Evolutionary conservation across 1,139 yeast species (phyloP).

Genomic region (Wickerhamiella pararugosa): DNA sequence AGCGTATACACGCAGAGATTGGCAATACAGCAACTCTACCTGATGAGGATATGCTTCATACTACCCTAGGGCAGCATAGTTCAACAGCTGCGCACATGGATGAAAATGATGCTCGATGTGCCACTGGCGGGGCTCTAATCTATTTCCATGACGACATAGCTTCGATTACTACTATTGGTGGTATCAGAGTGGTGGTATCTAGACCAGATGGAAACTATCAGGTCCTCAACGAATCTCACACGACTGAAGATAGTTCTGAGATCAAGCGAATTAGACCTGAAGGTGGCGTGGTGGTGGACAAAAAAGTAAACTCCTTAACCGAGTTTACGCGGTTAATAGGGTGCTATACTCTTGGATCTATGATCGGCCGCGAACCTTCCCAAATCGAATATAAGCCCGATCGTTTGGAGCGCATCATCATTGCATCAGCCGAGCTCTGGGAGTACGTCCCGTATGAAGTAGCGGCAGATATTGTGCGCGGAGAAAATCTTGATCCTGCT

Average conservation of each 20-base stretch:
- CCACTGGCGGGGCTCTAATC: constrained; percentile 71
- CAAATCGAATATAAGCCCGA: constrained; percentile 47
- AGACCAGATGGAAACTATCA: constrained; percentile 68
- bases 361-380: constrained; percentile 79
- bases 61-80: constrained; percentile 23
- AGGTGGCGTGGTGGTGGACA: constrained; percentile 83
- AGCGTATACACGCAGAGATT: constrained; percentile 68
- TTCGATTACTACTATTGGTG: constrained; percentile 85
- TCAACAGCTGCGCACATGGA: constrained; percentile 22
- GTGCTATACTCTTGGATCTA: constrained; percentile 72
- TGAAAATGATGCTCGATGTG: constrained; percentile 58
- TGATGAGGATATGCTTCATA: constrained; percentile 22
- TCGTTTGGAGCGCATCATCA: constrained; percentile 70
- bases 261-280: constrained; percentile 78
- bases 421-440: constrained; percentile 80
- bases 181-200: constrained; percentile 67
- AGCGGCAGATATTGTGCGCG: constrained; percentile 82
- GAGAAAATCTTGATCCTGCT: constrained; percentile 69
- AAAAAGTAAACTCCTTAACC: constrained; percentile 68
- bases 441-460: constrained; percentile 67
- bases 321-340: constrained; percentile 88
- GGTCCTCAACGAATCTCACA: constrained; percentile 63
- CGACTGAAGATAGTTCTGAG: constrained; percentile 67
- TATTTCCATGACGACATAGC: constrained; percentile 58
- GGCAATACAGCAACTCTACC: constrained; percentile 32